These are phyloP conservation scores for Neocatenulostroma microsporum DNA, from an alignment of 2,329 filamentous ascomycete species.

Conservation along the genomic window DNA sequence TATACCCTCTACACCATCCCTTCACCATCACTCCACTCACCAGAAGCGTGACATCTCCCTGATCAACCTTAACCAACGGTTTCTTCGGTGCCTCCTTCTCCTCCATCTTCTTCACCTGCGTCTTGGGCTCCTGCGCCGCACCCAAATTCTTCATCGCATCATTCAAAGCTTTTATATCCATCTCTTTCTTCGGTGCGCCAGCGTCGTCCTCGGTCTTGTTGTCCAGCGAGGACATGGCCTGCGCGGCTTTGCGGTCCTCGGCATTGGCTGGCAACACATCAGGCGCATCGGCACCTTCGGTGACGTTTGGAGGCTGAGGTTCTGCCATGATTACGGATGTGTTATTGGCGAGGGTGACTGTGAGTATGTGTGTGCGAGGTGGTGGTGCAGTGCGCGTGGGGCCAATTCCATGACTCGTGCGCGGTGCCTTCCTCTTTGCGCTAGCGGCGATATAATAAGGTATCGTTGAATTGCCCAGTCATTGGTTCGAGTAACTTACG, in stretches of 20 bases:
- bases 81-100: slow-evolving; percentile 31
- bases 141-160: slow-evolving; percentile 62
- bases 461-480: too few species aligned
- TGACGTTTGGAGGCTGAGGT: slow-evolving; percentile 51
- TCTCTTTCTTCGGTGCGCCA: slow-evolving; percentile 47
- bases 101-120: slow-evolving; percentile 18
- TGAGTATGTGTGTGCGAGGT: too few species aligned
- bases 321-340: slow-evolving; percentile 59
- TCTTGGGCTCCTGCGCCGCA: slow-evolving; percentile 37
- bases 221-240: slow-evolving; percentile 64
- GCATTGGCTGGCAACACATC: slow-evolving; percentile 52
- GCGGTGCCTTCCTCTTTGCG: too few species aligned
- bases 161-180: slow-evolving; percentile 62
- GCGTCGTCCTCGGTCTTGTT: slow-evolving; percentile 42
- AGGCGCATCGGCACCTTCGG: slow-evolving; percentile 53
- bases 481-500: too few species aligned
- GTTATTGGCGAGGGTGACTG: too few species aligned
- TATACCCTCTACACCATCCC: neutral
- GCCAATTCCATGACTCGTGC: too few species aligned
- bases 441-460: too few species aligned
- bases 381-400: too few species aligned
- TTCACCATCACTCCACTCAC: slow-evolving; percentile 37
- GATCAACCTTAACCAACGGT: slow-evolving; percentile 61
- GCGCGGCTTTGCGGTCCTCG: slow-evolving; percentile 69
- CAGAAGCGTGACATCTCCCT: slow-evolving; percentile 61